Evolutionary conservation across 768 basidiomycete genomes (phyloP), one percentile per base, ranked within the genome.

Genomic region (Collybia sordida): DNA sequence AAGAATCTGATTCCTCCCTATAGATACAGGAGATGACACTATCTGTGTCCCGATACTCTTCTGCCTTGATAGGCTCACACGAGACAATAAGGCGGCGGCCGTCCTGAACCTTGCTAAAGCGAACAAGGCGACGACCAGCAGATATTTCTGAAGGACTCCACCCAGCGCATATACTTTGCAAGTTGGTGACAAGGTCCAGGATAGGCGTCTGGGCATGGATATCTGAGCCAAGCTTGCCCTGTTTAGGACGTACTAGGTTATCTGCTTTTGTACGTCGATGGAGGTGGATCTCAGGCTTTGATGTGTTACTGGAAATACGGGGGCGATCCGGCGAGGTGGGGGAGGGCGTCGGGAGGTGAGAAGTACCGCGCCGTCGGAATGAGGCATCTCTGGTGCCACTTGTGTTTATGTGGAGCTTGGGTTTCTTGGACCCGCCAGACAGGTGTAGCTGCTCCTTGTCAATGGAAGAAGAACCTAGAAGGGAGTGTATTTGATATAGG

Each of bases 21-120:
- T 88, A 92, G 62, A 98, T 98, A 75, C 96, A 98, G 0, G 94
- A 97, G 58, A 98, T 85, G 64, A 96, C 91, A 61, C 85, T 85
- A 63, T 87, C 85, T 23, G 81, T 74, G 31, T 86, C 80, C 49
- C 75, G 69, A 64, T 90, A 95, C 22, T 91, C 85, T 34, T 85
- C 77, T 55, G 88, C 88, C 1, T 72, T 61, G 63, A 97, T 83
- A 15, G 83, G 73, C 48, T 89, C 82, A 67, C 91, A 95, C 12
- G 86, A 83, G 24, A 93, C 79, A 56, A 85, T 85, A 53, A 98
- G 81, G 18, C 75, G 79, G 49, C 83, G 78, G 21, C 90, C 90
- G 46, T 90, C 84, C 64, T 88, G 90, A 6, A 86, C 66, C 50
- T 92, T 85, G 57, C 78, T 74, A 68, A 98, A 96, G 42, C 88